Base-by-base conservation (phyloP, 2,329 filamentous ascomycete genomes). In the Allantophomopsis lycopodina region DNA sequence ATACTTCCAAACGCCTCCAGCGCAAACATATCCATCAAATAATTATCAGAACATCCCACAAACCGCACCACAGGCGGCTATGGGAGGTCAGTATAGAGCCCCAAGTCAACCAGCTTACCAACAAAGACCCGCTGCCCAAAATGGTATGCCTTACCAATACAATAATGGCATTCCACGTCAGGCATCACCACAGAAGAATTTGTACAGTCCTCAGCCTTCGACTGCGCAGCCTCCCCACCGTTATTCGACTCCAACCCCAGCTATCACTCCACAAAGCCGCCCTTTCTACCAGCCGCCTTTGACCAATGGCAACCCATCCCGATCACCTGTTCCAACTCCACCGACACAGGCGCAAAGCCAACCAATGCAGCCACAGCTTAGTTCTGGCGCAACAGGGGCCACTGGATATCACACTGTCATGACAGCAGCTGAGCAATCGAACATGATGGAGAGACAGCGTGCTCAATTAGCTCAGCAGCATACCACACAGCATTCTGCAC, bases 371-470 rank as follows among this genome's bases (percentile, higher is more conserved):
- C 47, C 43, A 51, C 23, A 28, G 11, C 23, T 28, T 8, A 28
- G 23, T 12, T 48, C 10, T 50, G 34, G 40, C 5, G 36, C 37
- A n/a, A 40, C 51, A 12, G 50, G 49, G 4, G 48, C 52, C 5
- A 50, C 42, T 35, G 50, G 51, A 10, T 54, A 49, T 34, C 46
- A 49, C 32, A 50, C 48, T n/a, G 43, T 53, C 40, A 50, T 60
- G 48, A 58, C 51, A 14, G 43, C 46, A 14, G 52, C 52, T 40
- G 47, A 60, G 40, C 58, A 61, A 36, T 47, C 52, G 17, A 49
- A 44, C 33, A 54, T 61, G 46, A 51, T 60, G 46, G 57, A 60
- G 28, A 50, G 55, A 20, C 55, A 59, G 40, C 48, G 55, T 21
- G 55, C 53, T 36, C 54, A 57, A 36, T 38, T 59, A n/a, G 55